phyloP scores from a whole-genome alignment of 2,329 filamentous ascomycete species.

The Paraconiothyrium sp. region DNA sequence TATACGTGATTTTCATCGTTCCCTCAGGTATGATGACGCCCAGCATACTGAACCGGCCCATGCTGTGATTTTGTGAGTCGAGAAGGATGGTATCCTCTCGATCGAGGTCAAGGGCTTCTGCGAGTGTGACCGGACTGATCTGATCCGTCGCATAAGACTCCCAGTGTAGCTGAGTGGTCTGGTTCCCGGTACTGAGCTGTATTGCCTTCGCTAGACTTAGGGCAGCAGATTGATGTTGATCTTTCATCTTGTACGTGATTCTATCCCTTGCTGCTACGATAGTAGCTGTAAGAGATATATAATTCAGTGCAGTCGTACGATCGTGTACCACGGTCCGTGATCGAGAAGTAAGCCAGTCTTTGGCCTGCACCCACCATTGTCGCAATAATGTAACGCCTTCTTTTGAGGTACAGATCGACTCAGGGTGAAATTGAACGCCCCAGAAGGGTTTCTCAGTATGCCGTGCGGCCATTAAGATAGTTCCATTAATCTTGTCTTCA shows the following conservation, averaged over 20 bases:
- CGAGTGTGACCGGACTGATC: conserved; percentile 15
- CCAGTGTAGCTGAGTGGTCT: conserved; percentile 8
- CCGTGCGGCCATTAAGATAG: conserved; percentile 74
- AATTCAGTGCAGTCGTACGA: not conserved
- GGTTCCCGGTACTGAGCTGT: not conserved
- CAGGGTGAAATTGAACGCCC: conserved; percentile 87
- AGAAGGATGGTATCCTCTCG: conserved; percentile 17
- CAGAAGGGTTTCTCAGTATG: conserved; percentile 75
- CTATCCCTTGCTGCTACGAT: not conserved
- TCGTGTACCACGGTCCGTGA: not conserved
- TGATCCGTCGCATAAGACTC: not conserved
- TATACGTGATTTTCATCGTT: conserved; percentile 22
- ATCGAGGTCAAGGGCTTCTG: conserved; percentile 17
- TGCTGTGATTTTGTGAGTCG: conserved; percentile 21
- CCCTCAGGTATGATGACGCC: conserved; percentile 17
- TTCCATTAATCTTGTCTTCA: conserved; percentile 53
- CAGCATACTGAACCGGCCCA: conserved; percentile 20
- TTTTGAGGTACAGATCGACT: conserved; percentile 79
- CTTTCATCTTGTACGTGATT: not conserved
- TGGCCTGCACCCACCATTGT: conserved; percentile 76
- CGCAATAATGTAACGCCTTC: conserved; percentile 69
- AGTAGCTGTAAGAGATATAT: not conserved
- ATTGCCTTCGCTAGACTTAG: conserved; percentile 1
- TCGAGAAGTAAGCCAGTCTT: conserved; percentile 57
- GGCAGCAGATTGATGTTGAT: not conserved